Evolutionary conservation across 371 early-diverging fungal genomes (phyloP), one percentile per base, ranked within the genome.

Genomic region (Mucor sp.): DNA sequence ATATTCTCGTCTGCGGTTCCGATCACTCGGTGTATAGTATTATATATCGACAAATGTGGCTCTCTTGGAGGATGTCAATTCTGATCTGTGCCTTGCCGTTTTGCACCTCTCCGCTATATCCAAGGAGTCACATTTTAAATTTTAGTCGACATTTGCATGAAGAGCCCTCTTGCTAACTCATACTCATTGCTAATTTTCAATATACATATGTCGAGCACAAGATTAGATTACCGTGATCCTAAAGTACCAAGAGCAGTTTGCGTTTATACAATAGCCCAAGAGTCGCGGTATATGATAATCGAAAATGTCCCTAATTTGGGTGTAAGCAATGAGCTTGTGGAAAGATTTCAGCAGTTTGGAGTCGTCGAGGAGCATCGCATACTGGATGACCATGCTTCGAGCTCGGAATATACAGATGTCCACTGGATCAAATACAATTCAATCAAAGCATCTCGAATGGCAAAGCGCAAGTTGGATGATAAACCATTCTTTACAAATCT

Each of bases 251-350:
- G 71, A 19, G 80, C 86, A 27, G 83, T 83, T 14, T 71, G 75
- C 60, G 83, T 83, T 2, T 87, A 84, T 62, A 81, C 84, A 0
- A 72, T 85, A 44, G 73, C 81, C 19, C 83, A 87, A 61, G 87
- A 87, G 60, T 87, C 87, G 9, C 75, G 83, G 8, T 81, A 85
- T 66, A 33, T 87, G 12, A 61, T 85, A 35, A 48, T 84, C 23
- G 82, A 84, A 41, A 84, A 85, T 28, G 69, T 87, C 2, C 84
- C 87, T 8, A 70, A 75, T 6, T 59, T 84, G 3, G 77, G 75
- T 23, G 28, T 80, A 6, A 59, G 50, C 6, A 63, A 82, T 8
- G 72, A 85, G 19, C 61, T 87, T 5, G 5, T 84, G 6, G 59
- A 74, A 15, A 41, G 68, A 32, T 80, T 74, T 66, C 27, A 59